Conservation (phyloP, 305 asterid genomes). For the Solanum hybrid region DNA sequence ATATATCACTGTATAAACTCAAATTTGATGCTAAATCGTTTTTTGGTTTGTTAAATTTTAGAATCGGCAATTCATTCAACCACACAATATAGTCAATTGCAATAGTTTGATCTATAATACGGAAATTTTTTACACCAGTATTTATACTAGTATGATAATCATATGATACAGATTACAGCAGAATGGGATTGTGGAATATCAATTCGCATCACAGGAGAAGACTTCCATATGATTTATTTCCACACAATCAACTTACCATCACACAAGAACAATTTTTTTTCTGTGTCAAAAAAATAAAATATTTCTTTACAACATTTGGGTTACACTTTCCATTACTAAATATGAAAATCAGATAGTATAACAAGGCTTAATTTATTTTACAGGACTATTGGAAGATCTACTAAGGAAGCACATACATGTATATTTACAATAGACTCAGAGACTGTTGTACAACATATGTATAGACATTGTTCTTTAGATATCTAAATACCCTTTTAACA, state of each 20-base stretch:
- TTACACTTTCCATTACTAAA: background rate
- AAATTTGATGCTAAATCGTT: background rate
- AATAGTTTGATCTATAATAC: background rate
- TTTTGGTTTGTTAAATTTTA: too few relatives aligned
- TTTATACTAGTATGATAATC: background rate
- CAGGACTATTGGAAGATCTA: background rate
- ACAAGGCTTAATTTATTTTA: background rate
- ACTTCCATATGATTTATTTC: background rate
- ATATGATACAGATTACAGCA: too few relatives aligned
- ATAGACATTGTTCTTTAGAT: background rate
- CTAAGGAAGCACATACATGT: background rate
- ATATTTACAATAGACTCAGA: background rate
- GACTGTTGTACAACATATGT: background rate
- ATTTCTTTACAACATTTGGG: background rate
- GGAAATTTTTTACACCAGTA: background rate
- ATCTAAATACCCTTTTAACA: background rate
- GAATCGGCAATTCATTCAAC: background rate
- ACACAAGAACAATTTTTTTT: too few relatives aligned
- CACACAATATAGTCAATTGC: background rate
- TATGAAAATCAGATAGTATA: background rate
- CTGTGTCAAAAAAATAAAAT: background rate
- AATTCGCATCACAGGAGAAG: background rate
- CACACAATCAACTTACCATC: background rate
- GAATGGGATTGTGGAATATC: background rate
- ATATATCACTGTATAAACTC: background rate